Percentiles rank a stretch among this genome's conserved stretches.
Evolutionary conservation across 371 early-diverging fungal genomes (phyloP).

Genomic region (Lichtheimia corymbifera): DNA sequence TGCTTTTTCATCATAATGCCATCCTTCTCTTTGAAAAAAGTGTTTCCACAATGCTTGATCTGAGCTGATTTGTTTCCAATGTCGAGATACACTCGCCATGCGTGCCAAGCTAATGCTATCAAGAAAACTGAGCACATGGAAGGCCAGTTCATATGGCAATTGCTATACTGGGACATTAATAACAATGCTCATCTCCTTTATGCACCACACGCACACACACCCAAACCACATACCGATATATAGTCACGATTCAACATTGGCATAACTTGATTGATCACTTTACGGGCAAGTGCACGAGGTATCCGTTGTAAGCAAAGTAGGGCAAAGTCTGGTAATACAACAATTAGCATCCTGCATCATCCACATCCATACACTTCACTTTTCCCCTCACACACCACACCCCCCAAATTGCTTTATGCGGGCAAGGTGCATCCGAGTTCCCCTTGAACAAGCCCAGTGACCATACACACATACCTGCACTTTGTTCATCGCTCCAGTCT

Average conservation of each 20-base stretch:
- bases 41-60: slow-evolving; percentile 73
- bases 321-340: slow-evolving; percentile 60
- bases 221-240: slow-evolving; percentile 39
- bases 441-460: too few species aligned
- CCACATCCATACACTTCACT: background rate
- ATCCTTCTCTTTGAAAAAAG: slow-evolving; percentile 52
- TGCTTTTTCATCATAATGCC: slow-evolving; percentile 50
- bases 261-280: slow-evolving; percentile 56
- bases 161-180: slow-evolving; percentile 19
- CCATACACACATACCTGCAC: background rate
- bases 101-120: slow-evolving; percentile 48
- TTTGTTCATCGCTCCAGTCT: slow-evolving; percentile 61
- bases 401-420: slow-evolving; percentile 2
- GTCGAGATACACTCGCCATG: slow-evolving; percentile 56
- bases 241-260: slow-evolving; percentile 68
- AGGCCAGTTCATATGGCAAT: slow-evolving; percentile 65
- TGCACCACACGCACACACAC: background rate
- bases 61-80: slow-evolving; percentile 60
- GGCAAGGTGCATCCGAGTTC: too few species aligned
- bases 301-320: slow-evolving; percentile 65
- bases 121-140: slow-evolving; percentile 62
- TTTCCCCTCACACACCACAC: background rate
- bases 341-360: slow-evolving; percentile 1
- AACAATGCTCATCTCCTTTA: background rate
- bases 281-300: slow-evolving; percentile 53